phyloP scores from a whole-genome alignment of 768 basidiomycete species.

The Collybia nuda region DNA sequence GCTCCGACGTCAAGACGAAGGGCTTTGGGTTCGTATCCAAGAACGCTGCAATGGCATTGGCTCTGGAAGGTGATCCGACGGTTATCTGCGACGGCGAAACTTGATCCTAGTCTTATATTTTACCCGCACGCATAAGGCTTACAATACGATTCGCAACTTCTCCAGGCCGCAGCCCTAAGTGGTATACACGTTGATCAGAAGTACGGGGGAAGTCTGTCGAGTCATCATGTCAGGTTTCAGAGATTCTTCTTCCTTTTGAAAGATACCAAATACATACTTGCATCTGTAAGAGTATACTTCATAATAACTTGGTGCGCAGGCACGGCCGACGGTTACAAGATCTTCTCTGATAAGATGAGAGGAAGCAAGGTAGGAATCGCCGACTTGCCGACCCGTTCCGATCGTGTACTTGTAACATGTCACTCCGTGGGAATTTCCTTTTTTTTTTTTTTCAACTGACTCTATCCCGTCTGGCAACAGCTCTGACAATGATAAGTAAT shows the following conservation, averaged over 20 bases:
- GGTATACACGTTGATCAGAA: constrained; percentile 72
- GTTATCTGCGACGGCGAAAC: constrained; percentile 49
- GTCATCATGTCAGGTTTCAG: neutral
- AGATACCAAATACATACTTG: constrained; percentile 49
- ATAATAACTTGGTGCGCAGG: constrained; percentile 2
- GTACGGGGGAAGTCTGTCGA: constrained; percentile 74
- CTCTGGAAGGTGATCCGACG: constrained; percentile 72
- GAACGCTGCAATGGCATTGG: constrained; percentile 53
- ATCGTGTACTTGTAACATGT: no score
- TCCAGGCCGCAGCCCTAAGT: constrained; percentile 71
- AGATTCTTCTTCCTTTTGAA: no score
- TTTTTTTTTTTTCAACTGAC: no score
- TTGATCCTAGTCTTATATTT: no score
- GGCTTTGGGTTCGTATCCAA: constrained; percentile 60
- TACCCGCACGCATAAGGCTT: constrained; percentile 16
- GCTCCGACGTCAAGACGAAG: constrained; percentile 67
- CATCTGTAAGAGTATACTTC: constrained; percentile 54
- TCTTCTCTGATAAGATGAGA: no score
- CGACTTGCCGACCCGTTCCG: no score
- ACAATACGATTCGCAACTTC: constrained; percentile 84
- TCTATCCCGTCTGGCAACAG: no score
- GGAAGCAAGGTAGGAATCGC: no score
- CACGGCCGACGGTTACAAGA: no score
- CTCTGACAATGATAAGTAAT: no score
- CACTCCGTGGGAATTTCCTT: no score